These are phyloP conservation scores for Amyloporia xantha DNA, from an alignment of 768 basidiomycete species.

Conservation along the genomic window DNA sequence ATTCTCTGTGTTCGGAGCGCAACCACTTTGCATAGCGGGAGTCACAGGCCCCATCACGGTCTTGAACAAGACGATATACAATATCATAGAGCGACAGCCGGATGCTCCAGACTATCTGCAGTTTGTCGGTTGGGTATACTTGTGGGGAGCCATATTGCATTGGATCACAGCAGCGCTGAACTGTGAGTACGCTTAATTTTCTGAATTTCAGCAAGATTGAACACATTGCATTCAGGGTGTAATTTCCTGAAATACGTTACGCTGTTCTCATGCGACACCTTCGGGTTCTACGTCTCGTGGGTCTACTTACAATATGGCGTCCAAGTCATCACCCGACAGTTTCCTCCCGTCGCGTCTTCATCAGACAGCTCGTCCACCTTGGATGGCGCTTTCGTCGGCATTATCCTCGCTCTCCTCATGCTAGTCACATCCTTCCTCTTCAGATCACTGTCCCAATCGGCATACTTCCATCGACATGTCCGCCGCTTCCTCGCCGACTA, in stretches of 20 bases:
- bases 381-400: constrained; percentile 51
- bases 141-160: constrained; percentile 84
- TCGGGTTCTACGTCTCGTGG: constrained; percentile 90
- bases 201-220: neutral
- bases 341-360: constrained; percentile 23
- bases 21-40: constrained; percentile 88
- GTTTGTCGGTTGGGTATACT: constrained; percentile 89
- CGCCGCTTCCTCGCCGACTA: constrained; percentile 80
- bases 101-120: constrained; percentile 72
- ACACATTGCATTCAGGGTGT: constrained; percentile 45
- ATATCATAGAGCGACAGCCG: constrained; percentile 52
- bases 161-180: constrained; percentile 78
- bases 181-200: constrained; percentile 36
- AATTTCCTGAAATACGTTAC: constrained; percentile 85
- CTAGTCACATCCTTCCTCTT: constrained; percentile 71
- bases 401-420: constrained; percentile 75
- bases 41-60: constrained; percentile 93
- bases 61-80: constrained; percentile 84
- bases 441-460: constrained; percentile 52
- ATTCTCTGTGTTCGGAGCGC: constrained; percentile 82
- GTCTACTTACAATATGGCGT: constrained; percentile 88
- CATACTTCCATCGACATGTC: constrained; percentile 67
- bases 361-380: constrained; percentile 22
- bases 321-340: constrained; percentile 75
- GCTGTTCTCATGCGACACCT: constrained; percentile 85